Percentiles rank a stretch among this genome's conserved stretches.
phyloP scores from a whole-genome alignment of 2,329 filamentous ascomycete species.

The Leptographium lundbergii region DNA sequence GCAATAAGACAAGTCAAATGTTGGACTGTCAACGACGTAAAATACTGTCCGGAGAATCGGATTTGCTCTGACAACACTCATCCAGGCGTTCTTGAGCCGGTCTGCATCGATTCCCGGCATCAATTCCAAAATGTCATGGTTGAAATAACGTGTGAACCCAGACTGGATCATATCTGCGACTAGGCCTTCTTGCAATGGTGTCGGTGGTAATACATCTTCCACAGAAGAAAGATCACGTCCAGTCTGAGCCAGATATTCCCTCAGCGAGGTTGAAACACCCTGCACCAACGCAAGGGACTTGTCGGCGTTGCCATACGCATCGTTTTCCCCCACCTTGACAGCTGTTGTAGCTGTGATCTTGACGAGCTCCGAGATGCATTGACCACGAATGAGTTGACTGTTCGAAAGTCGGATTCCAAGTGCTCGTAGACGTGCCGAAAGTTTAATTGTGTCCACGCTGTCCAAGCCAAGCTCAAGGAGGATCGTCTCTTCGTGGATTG shows the following conservation, averaged over 20 bases:
- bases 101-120: slow-evolving; percentile 37
- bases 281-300: not conserved
- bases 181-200: slow-evolving; percentile 79
- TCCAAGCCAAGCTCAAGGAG: slow-evolving; percentile 79
- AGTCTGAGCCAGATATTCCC: slow-evolving; percentile 21
- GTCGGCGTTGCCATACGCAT: no score
- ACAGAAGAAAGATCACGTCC: slow-evolving; percentile 26
- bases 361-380: slow-evolving; percentile 53
- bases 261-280: slow-evolving; percentile 18
- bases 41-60: slow-evolving; percentile 71
- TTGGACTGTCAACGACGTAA: slow-evolving; percentile 47
- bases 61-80: slow-evolving; percentile 40
- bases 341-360: slow-evolving; percentile 10
- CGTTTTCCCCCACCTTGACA: not conserved
- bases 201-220: slow-evolving; percentile 57
- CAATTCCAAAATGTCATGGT: slow-evolving; percentile 64
- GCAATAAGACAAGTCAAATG: slow-evolving; percentile 36
- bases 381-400: slow-evolving; percentile 63
- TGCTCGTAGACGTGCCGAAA: slow-evolving; percentile 59
- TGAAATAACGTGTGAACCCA: slow-evolving; percentile 66
- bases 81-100: slow-evolving; percentile 49
- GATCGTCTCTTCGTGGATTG: slow-evolving; percentile 45
- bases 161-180: slow-evolving; percentile 70
- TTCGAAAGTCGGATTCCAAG: slow-evolving; percentile 49
- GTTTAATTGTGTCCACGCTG: slow-evolving; percentile 82